Evolutionary conservation across 2,329 filamentous ascomycete species (phyloP).

Genomic region (Sarocladium oryzae): DNA sequence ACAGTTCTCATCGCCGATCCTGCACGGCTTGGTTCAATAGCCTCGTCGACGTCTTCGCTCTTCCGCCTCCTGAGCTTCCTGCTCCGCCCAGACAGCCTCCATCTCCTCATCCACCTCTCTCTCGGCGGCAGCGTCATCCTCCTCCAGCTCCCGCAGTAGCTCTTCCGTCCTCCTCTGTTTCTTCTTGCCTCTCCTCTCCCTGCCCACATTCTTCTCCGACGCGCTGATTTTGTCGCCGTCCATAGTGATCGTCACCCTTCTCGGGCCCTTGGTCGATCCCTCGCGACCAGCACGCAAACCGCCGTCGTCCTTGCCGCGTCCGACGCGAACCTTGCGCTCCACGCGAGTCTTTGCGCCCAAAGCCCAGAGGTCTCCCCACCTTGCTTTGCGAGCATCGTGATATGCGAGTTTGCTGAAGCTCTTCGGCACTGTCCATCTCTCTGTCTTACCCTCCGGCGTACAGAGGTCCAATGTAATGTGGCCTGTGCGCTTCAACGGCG

Average conservation of each 20-base stretch:
- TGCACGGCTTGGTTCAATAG: neutral
- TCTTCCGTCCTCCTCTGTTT: conserved; percentile 34
- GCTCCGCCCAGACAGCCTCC: conserved; percentile 24
- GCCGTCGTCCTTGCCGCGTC: conserved; percentile 33
- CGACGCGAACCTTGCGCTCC: conserved; percentile 52
- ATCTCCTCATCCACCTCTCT: conserved; percentile 23
- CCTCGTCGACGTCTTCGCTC: conserved; percentile 9
- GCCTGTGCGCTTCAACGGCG: conserved; percentile 78
- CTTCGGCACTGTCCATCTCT: conserved; percentile 88
- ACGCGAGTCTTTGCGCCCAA: conserved; percentile 85
- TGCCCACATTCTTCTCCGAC: conserved; percentile 28
- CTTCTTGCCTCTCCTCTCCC: conserved; percentile 34
- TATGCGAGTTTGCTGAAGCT: conserved; percentile 78
- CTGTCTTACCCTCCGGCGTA: conserved; percentile 75
- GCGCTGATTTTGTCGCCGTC: conserved; percentile 30
- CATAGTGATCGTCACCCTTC: conserved; percentile 17
- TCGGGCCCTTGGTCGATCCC: neutral
- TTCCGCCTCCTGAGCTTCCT: conserved; percentile 16
- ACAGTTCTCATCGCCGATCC: neutral
- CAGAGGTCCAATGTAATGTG: conserved; percentile 90
- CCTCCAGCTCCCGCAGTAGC: conserved; percentile 26
- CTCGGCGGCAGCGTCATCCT: conserved; percentile 26
- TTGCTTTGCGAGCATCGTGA: conserved; percentile 82
- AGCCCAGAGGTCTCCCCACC: conserved; percentile 94
- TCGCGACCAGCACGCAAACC: neutral